phyloP scores from a whole-genome alignment of 1,139 yeast genomes.

The Neolecta irregularis region DNA sequence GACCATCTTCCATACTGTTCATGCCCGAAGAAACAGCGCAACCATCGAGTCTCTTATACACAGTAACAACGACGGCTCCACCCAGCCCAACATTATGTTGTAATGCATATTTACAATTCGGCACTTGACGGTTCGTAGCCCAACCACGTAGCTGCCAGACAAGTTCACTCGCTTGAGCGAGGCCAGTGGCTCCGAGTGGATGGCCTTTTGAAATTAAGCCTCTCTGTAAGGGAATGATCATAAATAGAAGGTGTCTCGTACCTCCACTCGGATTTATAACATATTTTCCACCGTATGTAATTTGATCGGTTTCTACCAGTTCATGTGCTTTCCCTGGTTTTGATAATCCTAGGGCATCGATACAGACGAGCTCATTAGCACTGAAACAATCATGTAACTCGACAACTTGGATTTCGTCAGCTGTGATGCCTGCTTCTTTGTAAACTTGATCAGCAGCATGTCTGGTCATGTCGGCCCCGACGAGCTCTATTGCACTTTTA shows the following conservation, averaged over 20 bases:
- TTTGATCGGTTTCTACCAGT: conserved; percentile 19
- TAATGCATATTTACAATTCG: conserved; percentile 18
- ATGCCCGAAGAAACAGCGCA: too few species aligned
- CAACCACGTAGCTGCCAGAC: conserved; percentile 23
- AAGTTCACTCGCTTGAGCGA: conserved; percentile 22
- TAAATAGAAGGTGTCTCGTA: too few species aligned
- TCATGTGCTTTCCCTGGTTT: conserved; percentile 20
- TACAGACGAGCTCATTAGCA: conserved; percentile 21
- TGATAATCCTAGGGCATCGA: conserved; percentile 21
- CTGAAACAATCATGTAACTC: conserved; percentile 24
- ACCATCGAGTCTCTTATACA: conserved; percentile 20
- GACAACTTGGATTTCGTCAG: conserved; percentile 21
- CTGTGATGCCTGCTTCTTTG: conserved; percentile 17
- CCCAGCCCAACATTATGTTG: conserved; percentile 23
- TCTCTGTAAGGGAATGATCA: too few species aligned
- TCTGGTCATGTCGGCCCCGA: conserved; percentile 21
- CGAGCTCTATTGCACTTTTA: conserved; percentile 19
- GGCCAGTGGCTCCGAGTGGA: conserved; percentile 24
- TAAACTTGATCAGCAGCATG: conserved; percentile 18
- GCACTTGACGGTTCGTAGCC: conserved; percentile 21
- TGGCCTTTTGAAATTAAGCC: conserved; percentile 23
- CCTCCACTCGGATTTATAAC: conserved; percentile 24
- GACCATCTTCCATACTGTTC: conserved; percentile 17
- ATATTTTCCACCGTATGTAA: conserved; percentile 21
- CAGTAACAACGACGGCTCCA: conserved; percentile 20